These are phyloP conservation scores for Colletotrichum kahawae DNA, from an alignment of 2,329 filamentous ascomycete genomes.

Conservation along the genomic window DNA sequence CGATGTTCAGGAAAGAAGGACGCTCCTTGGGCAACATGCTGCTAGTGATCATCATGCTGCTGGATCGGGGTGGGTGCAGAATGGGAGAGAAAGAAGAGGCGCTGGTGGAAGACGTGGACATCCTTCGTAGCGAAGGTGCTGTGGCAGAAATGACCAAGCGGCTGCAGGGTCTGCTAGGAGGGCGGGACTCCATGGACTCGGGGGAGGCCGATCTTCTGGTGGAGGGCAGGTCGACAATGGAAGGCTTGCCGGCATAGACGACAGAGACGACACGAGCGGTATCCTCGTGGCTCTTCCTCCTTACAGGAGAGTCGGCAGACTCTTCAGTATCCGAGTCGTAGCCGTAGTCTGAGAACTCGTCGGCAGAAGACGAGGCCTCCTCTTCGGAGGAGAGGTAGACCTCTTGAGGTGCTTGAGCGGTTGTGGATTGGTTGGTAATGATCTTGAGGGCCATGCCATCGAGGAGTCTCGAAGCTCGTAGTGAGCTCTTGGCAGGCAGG, in stretches of 20 bases:
- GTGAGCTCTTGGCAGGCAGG: conserved; percentile 55
- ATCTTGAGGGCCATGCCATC: conserved; percentile 39
- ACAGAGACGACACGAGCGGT: conserved; percentile 65
- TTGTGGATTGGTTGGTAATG: conserved; percentile 28
- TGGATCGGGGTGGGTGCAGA: conserved; percentile 45
- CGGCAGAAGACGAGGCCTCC: conserved; percentile 66
- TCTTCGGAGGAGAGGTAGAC: conserved; percentile 71
- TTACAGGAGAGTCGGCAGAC: conserved; percentile 27
- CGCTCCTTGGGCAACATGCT: conserved; percentile 38
- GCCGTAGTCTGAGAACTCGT: conserved; percentile 63
- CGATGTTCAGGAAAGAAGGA: conserved; percentile 57
- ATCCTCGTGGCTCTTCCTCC: conserved; percentile 54
- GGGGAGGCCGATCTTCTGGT: conserved; percentile 48
- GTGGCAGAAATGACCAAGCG: conserved; percentile 27
- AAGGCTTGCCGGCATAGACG: conserved; percentile 64
- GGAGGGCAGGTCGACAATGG: conserved; percentile 53
- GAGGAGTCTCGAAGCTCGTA: conserved; percentile 52
- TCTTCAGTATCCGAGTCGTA: conserved; percentile 43
- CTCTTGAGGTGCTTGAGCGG: conserved; percentile 55
- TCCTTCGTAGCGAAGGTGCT: conserved; percentile 34
- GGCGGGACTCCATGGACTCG: conserved; percentile 37
- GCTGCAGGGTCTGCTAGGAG: conserved; percentile 25
- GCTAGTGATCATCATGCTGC: conserved; percentile 41
- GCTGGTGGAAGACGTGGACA: conserved; percentile 36
- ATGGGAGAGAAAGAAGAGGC: conserved; percentile 35